Conservation (phyloP, 1,284 basidiomycete species). For the Ganoderma lingzhi region DNA sequence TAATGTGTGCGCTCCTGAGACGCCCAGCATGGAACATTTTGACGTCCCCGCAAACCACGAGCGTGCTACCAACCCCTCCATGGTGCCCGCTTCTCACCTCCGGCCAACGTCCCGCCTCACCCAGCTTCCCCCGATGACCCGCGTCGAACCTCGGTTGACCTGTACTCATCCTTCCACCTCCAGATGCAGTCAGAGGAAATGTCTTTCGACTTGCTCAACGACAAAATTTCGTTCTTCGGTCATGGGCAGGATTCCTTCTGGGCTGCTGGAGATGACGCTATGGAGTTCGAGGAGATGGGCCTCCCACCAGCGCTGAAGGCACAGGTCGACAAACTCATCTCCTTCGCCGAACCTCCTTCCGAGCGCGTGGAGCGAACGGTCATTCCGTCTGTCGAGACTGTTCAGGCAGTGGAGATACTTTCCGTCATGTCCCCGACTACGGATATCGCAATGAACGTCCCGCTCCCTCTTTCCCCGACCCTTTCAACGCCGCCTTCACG, state of each 20-base stretch:
- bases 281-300: conserved; percentile 32
- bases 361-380: conserved; percentile 10
- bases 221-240: conserved; percentile 65
- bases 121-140: conserved; percentile 39
- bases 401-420: neutral
- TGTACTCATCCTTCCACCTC: conserved; percentile 63
- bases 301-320: conserved; percentile 18
- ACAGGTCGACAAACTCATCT: conserved; percentile 28
- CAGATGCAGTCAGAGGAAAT: conserved; percentile 62
- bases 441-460: conserved; percentile 19
- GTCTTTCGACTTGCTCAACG: conserved; percentile 70
- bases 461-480: conserved; percentile 27
- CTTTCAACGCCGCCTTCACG: conserved; percentile 19
- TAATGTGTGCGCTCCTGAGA: conserved; percentile 35
- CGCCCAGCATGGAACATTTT: conserved; percentile 22
- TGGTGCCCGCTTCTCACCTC: conserved; percentile 21
- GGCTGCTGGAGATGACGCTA: conserved; percentile 35
- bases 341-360: neutral
- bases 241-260: conserved; percentile 45
- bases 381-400: conserved; percentile 14
- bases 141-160: conserved; percentile 61
- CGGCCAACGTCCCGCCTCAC: conserved; percentile 26
- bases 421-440: conserved; percentile 21
- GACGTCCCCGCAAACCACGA: conserved; percentile 15
- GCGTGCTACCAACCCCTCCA: neutral